phyloP scores from a whole-genome alignment of 768 basidiomycete species.

The Tylopilus felleus region DNA sequence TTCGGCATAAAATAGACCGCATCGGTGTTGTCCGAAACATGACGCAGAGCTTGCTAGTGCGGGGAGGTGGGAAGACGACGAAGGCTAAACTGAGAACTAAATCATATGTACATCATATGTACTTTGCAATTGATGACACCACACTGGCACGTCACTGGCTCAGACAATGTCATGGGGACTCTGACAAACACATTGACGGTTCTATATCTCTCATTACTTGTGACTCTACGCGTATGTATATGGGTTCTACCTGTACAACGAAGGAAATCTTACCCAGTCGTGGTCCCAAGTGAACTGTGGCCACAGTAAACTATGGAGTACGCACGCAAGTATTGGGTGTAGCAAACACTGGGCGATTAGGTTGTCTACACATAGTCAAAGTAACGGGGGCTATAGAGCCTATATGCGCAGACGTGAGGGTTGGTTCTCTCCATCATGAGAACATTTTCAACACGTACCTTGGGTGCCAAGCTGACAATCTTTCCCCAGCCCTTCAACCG shows the following conservation, averaged over 20 bases:
- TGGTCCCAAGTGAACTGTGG: not conserved
- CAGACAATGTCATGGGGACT: too few relatives aligned
- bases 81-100: not conserved
- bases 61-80: not conserved
- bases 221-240: not conserved
- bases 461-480: conserved; percentile 87
- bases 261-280: not conserved
- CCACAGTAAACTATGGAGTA: not conserved
- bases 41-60: not conserved
- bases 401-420: not conserved
- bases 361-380: not conserved
- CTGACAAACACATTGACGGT: too few relatives aligned
- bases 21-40: conserved; percentile 14
- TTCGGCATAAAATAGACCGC: conserved; percentile 1
- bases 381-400: conserved; percentile 15
- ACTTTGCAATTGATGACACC: too few relatives aligned
- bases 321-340: not conserved
- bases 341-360: not conserved
- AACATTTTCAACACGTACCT: conserved; percentile 43
- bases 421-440: not conserved
- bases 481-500: conserved; percentile 93
- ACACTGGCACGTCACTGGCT: too few relatives aligned
- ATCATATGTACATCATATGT: too few relatives aligned
- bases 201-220: not conserved
- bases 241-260: not conserved